A percentile compares a stretch with the other conserved stretches of the same genome.
Evolutionary conservation across 805 yeast genomes (phyloP).

Genomic region (Candida fluviatilis): DNA sequence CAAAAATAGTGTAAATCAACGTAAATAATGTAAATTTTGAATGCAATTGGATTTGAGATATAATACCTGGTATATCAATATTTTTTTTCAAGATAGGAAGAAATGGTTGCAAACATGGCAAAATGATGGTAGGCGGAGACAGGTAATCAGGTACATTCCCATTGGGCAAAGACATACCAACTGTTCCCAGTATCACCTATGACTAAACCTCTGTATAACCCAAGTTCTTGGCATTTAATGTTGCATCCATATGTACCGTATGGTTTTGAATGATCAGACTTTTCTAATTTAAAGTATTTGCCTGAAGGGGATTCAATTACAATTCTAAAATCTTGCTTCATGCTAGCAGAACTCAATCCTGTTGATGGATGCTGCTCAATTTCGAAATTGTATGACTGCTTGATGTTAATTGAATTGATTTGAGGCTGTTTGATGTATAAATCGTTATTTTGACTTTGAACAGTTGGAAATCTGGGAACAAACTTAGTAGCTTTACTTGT

Average conservation of each 20-base stretch:
- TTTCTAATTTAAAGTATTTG: constrained; percentile 56
- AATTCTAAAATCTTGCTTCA: constrained; percentile 46
- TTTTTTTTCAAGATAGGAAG: too few species aligned
- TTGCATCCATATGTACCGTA: constrained; percentile 58
- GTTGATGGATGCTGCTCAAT: constrained; percentile 59
- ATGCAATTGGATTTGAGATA: neutral
- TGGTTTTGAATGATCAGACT: constrained; percentile 43
- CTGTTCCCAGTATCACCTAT: constrained; percentile 71
- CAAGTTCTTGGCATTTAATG: constrained; percentile 63
- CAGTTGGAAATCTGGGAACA: constrained; percentile 69
- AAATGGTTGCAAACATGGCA: too few species aligned
- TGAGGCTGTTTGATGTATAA: constrained; percentile 86
- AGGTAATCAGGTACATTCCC: constrained; percentile 66
- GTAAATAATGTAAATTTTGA: neutral
- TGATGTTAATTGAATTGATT: constrained; percentile 51
- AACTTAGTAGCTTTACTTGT: constrained; percentile 58
- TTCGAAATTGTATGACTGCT: constrained; percentile 61
- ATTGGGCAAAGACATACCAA: constrained; percentile 89
- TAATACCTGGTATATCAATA: too few species aligned
- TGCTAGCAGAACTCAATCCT: constrained; percentile 37
- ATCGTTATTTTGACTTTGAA: constrained; percentile 65
- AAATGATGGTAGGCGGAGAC: too few species aligned
- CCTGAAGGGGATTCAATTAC: constrained; percentile 87
- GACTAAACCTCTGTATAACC: constrained; percentile 80
- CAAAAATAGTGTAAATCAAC: neutral